Base-by-base conservation (phyloP, 75 land plant genomes). In the Selaginella moellendorffii region DNA sequence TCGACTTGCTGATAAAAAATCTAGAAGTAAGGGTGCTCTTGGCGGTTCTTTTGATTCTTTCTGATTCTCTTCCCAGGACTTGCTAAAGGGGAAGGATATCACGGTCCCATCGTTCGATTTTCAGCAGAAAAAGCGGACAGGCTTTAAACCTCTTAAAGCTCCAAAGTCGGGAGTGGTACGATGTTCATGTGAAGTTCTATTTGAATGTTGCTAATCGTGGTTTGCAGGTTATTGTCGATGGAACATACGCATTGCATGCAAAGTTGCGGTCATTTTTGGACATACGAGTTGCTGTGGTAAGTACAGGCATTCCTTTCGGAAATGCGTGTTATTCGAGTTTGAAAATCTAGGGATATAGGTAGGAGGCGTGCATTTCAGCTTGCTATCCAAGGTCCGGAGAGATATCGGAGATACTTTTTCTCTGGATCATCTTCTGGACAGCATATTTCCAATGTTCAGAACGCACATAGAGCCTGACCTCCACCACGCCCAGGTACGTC, bases 401-500 rank as follows among this genome's bases (percentile, higher is more conserved):
- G 96, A 89, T 58, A 86, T 89, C 74, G 99, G 96, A 53, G 91
- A 89, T 61, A 75, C 91, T 0, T 73, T 86, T 67, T 90, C 99
- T 1, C 58, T 95, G 76, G 96, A 95, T 64, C 79, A 77, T 63
- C 85, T 95, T 24, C 85, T 89, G 59, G 99, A 95, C 68, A 90
- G 99, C 78, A 95, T 95, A 30, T 95, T 95, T 54, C 99, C 99
- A 31, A 71, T 85, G 65, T 95, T 95, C 71, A 80, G 99, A 69
- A 86, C 81, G 75, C 87, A 95, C 36, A 95, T 95, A 68, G 99
- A 95, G 74, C 96, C 99, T 60, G 99, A 95, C 72, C 85, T 95
- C 62, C 90, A 95, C 79, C 96, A 89, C 79, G 99, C 99, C 5
- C 99, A 95, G 96, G 99, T 95, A 53, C 26, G 54, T 2, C 10